These are phyloP conservation scores for Fraxinus floribunda DNA, from an alignment of 305 asterid species.

Conservation along the genomic window DNA sequence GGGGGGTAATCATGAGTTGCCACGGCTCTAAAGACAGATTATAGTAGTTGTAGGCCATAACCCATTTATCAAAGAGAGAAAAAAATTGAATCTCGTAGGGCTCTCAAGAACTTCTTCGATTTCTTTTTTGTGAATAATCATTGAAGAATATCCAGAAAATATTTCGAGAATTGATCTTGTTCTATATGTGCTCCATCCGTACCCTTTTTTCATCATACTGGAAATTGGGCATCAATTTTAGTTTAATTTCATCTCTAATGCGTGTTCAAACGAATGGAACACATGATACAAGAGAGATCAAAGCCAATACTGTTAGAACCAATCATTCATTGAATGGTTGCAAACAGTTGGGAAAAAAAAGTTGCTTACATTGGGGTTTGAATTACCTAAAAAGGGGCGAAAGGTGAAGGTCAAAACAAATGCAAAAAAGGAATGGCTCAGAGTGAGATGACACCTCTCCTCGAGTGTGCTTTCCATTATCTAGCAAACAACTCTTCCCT, in stretches of 20 bases:
- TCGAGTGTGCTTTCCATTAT: slow-evolving; percentile 34
- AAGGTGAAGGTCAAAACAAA: slow-evolving; percentile 71
- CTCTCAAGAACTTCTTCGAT: not conserved
- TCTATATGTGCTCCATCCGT: not conserved
- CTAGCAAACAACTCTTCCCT: slow-evolving; percentile 29
- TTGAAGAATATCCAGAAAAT: not conserved
- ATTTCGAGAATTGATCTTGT: not conserved
- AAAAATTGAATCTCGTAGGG: not conserved
- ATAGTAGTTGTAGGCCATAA: not conserved
- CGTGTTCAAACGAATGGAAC: not conserved
- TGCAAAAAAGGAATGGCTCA: not conserved
- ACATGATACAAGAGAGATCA: not conserved
- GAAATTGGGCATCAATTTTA: not conserved
- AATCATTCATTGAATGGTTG: slow-evolving; percentile 24
- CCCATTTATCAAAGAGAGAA: not conserved
- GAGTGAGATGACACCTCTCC: slow-evolving; percentile 16
- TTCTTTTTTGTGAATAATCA: not conserved
- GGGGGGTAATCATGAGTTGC: not conserved
- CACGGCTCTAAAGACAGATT: not conserved
- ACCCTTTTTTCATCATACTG: not conserved
- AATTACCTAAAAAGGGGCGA: slow-evolving; percentile 82
- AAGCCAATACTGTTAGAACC: not conserved
- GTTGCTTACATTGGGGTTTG: slow-evolving; percentile 21
- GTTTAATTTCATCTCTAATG: not conserved
- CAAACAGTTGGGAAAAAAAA: slow-evolving; percentile 23